A percentile compares a stretch with the other conserved stretches of the same genome.
Conservation (phyloP, 2,329 filamentous ascomycete genomes). For the Phialocephala subalpina region DNA sequence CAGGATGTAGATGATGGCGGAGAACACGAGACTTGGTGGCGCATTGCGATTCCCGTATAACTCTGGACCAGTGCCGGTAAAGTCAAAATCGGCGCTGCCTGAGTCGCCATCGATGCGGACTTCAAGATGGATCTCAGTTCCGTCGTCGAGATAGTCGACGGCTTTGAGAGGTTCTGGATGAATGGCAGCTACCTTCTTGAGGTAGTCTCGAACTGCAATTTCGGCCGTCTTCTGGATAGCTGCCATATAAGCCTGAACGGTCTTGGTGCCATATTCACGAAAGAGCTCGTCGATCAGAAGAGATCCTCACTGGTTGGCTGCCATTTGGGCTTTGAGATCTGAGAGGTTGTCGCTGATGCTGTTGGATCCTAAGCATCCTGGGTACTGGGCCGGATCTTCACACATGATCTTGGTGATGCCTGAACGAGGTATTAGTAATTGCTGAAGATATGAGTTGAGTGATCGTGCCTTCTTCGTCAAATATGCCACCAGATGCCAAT, state of each 20-base stretch:
- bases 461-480: slow-evolving; percentile 63
- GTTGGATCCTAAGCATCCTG: slow-evolving; percentile 78
- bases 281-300: slow-evolving; percentile 77
- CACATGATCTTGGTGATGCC: slow-evolving; percentile 52
- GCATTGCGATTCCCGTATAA: slow-evolving; percentile 82
- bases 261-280: slow-evolving; percentile 74
- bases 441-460: slow-evolving; percentile 31
- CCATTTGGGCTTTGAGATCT: slow-evolving; percentile 83
- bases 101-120: slow-evolving; percentile 73
- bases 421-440: slow-evolving; percentile 66
- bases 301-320: slow-evolving; percentile 84
- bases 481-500: slow-evolving; percentile 75
- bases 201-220: slow-evolving; percentile 72
- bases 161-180: slow-evolving; percentile 72
- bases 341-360: slow-evolving; percentile 83
- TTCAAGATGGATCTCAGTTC: slow-evolving; percentile 74
- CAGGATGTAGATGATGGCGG: slow-evolving; percentile 83
- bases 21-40: slow-evolving; percentile 80
- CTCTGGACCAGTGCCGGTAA: slow-evolving; percentile 77
- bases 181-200: slow-evolving; percentile 68
- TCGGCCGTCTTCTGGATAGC: slow-evolving; percentile 83
- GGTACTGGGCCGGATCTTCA: slow-evolving; percentile 74
- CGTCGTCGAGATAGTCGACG: slow-evolving; percentile 84
- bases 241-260: slow-evolving; percentile 82
- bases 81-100: slow-evolving; percentile 79